Base-by-base conservation (phyloP, 495 filamentous ascomycete genomes). In the Podospora bellae-mahoneyi region DNA sequence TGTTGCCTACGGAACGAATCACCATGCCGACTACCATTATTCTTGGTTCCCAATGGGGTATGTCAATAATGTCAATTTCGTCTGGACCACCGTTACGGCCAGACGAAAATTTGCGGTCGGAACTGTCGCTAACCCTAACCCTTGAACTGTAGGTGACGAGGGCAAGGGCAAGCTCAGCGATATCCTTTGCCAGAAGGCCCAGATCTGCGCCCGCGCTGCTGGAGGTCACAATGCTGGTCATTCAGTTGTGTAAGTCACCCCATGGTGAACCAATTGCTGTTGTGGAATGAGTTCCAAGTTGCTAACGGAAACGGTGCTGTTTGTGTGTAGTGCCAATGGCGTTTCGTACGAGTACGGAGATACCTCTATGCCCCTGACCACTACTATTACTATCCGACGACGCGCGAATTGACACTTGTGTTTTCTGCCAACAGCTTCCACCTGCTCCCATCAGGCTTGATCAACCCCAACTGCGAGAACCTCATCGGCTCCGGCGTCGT, bases 401-500 rank as follows among this genome's bases (percentile, higher is more conserved):
- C 39, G 13, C 39, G 39, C 39, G 39, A 48, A 48, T 48, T 48
- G 39, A 44, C n/a, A 18, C 19, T 44, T 59, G 15, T 57, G 54
- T 13, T 60, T 26, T 34, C 60, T 60, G 3, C 67, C 27, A 20
- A 9, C 56, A 77, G 74, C 76, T 92, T 92, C 79, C 92, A 94
- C 80, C 77, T 83, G 65, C 75, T 87, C 7, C 85, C 85, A 19
- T 88, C 85, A 60, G 91, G 90, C 62, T 88, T 97, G 13, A 82
- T 96, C 66, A 91, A 91, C 72, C 92, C 90, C 3, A 81, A 80
- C 64, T 92, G 87, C 78, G 82, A 89, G 70, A 97, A 95, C 82
- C 81, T 97, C 60, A 92, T 97, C 77, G 93, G 93, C 63, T 89
- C 90, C 66, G 92, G 92, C 64, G 89, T 89, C 62, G 93, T 96